Percentiles rank a stretch among this genome's conserved stretches.
These are phyloP conservation scores for Barnettozyma hawaiiensis DNA, from an alignment of 1,139 yeast genomes.

Conservation along the genomic window DNA sequence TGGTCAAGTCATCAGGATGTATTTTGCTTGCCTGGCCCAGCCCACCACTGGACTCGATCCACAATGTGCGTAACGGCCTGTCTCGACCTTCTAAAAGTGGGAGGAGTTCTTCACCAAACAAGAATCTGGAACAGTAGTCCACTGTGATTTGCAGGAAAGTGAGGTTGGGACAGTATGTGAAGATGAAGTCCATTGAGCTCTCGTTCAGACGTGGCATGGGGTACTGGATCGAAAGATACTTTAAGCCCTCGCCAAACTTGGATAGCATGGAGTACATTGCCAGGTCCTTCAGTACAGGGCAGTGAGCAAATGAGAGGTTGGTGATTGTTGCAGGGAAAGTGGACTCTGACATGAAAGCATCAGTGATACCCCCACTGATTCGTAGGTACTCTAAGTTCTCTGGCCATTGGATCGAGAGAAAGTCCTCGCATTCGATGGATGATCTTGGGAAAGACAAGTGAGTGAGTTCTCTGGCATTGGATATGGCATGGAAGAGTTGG, in stretches of 20 bases:
- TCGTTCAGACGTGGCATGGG: conserved; percentile 82
- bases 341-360: conserved; percentile 64
- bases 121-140: conserved; percentile 69
- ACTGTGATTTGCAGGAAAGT: conserved; percentile 60
- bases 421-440: conserved; percentile 68
- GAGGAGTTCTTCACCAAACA: conserved; percentile 56
- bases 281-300: conserved; percentile 66
- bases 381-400: conserved; percentile 62
- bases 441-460: conserved; percentile 85
- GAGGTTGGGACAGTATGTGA: conserved; percentile 71
- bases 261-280: conserved; percentile 57
- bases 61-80: conserved; percentile 56
- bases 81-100: conserved; percentile 27
- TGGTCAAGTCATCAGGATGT: conserved; percentile 82
- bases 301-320: conserved; percentile 75
- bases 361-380: conserved; percentile 84
- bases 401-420: conserved; percentile 63
- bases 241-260: conserved; percentile 61
- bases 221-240: conserved; percentile 61
- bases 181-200: conserved; percentile 66
- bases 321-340: conserved; percentile 67
- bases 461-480: conserved; percentile 54
- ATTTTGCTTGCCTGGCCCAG: conserved; percentile 78
- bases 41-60: conserved; percentile 82
- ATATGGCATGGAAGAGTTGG: conserved; percentile 71